Evolutionary conservation across 2,329 filamentous ascomycete genomes (phyloP).

Genomic region (Colletotrichum aenigma): DNA sequence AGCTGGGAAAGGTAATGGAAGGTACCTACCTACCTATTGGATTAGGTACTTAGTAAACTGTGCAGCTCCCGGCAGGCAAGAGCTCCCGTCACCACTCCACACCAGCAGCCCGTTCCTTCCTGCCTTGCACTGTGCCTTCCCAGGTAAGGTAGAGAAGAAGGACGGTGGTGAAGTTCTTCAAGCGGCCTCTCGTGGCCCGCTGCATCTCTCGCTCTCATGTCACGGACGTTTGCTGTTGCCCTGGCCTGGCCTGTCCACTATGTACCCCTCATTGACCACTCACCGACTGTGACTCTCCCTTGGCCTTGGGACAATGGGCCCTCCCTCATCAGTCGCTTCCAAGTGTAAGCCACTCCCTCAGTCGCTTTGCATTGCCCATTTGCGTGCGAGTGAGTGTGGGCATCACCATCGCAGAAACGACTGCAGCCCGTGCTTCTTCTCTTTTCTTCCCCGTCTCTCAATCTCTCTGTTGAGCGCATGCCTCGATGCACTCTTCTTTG

Average conservation of each 20-base stretch:
- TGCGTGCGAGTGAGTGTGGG: not conserved
- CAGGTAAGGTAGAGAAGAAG: not conserved
- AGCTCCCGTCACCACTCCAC: not conserved
- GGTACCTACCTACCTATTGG: not conserved
- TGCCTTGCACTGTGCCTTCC: not conserved
- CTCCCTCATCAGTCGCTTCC: not conserved
- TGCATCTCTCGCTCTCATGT: constrained; percentile 7
- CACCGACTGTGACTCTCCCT: not conserved
- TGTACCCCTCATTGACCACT: not conserved
- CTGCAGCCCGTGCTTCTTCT: not conserved
- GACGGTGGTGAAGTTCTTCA: not conserved
- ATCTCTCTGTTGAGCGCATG: not conserved
- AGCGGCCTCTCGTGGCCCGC: not conserved
- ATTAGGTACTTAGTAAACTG: not conserved
- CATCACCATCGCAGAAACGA: not conserved
- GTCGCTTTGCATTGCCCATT: not conserved
- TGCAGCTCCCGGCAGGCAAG: not conserved
- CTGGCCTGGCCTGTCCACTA: not conserved
- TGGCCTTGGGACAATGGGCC: not conserved
- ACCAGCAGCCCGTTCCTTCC: not conserved
- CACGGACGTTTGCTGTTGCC: not conserved
- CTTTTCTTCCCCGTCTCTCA: not conserved
- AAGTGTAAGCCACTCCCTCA: not conserved
- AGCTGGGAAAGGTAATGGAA: not conserved
- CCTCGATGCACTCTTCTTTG: not conserved